These are phyloP conservation scores for Candida sonorensis DNA, from an alignment of 805 yeast genomes.

Conservation along the genomic window DNA sequence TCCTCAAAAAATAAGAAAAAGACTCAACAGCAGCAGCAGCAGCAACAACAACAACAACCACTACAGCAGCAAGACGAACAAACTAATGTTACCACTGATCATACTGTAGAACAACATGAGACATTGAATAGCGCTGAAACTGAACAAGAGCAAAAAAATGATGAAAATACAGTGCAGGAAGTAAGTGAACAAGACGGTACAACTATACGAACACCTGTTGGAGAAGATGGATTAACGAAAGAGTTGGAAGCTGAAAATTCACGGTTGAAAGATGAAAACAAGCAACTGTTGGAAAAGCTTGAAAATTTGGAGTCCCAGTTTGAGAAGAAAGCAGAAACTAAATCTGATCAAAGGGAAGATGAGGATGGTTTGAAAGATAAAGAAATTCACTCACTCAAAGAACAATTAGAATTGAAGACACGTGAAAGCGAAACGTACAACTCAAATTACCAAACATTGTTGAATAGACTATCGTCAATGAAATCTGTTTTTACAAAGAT, in stretches of 20 bases:
- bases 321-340: no score
- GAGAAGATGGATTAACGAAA: neutral
- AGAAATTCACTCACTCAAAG: conserved; percentile 13
- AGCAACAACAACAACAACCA: no score
- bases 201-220: conserved; percentile 1
- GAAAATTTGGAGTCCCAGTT: neutral
- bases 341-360: no score
- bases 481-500: conserved; percentile 64
- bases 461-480: conserved; percentile 65
- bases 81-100: no score
- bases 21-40: neutral
- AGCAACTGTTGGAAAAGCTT: neutral
- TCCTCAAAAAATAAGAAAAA: conserved; percentile 2
- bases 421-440: conserved; percentile 53
- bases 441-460: conserved; percentile 51
- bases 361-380: no score
- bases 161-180: no score
- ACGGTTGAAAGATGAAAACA: neutral
- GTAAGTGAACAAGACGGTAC: neutral
- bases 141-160: neutral
- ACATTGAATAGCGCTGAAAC: no score
- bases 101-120: no score
- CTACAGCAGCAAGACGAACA: no score
- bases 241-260: neutral
- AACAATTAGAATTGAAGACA: conserved; percentile 29